A percentile compares a stretch with the other conserved stretches of the same genome.
These are phyloP conservation scores for Cardamine occulta DNA, from an alignment of 345 rosid species.

Conservation along the genomic window DNA sequence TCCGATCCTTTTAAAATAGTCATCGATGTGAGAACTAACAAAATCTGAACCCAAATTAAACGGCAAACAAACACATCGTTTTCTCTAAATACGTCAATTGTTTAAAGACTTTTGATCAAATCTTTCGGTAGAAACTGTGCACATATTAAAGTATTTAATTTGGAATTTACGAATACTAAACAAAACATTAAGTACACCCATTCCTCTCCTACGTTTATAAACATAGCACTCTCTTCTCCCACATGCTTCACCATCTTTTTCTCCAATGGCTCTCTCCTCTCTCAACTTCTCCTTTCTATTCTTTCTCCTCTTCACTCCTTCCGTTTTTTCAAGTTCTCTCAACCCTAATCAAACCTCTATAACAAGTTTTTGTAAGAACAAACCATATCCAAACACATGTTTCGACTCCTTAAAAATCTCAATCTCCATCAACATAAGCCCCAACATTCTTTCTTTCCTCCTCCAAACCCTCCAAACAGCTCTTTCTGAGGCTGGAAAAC, in stretches of 20 bases:
- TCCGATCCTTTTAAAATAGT: background rate
- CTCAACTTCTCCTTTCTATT: slow-evolving; percentile 36
- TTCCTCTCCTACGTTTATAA: slow-evolving; percentile 1
- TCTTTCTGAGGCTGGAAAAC: slow-evolving; percentile 63
- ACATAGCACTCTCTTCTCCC: slow-evolving; percentile 19
- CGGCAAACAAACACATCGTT: background rate
- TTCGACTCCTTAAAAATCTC: slow-evolving; percentile 68
- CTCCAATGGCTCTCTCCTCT: slow-evolving; percentile 52
- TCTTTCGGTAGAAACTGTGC: background rate
- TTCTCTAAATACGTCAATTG: background rate
- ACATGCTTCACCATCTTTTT: slow-evolving; percentile 23
- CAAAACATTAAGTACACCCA: background rate
- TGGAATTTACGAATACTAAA: slow-evolving; percentile 6
- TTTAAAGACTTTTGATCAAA: background rate
- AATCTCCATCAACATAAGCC: slow-evolving; percentile 63
- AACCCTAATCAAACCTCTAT: slow-evolving; percentile 43
- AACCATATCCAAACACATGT: slow-evolving; percentile 77
- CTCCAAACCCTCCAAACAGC: slow-evolving; percentile 73
- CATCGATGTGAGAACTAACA: background rate
- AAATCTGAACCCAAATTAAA: slow-evolving; percentile 3
- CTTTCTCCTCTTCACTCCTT: slow-evolving; percentile 45
- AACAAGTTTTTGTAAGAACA: slow-evolving; percentile 57
- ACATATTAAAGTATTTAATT: too few species aligned
- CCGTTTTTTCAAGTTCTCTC: slow-evolving; percentile 36
- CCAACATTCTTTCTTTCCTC: slow-evolving; percentile 59